A percentile compares a stretch with the other conserved stretches of the same genome.
phyloP scores from a whole-genome alignment of 2,329 filamentous ascomycete species.

The Colletotrichum filicis region DNA sequence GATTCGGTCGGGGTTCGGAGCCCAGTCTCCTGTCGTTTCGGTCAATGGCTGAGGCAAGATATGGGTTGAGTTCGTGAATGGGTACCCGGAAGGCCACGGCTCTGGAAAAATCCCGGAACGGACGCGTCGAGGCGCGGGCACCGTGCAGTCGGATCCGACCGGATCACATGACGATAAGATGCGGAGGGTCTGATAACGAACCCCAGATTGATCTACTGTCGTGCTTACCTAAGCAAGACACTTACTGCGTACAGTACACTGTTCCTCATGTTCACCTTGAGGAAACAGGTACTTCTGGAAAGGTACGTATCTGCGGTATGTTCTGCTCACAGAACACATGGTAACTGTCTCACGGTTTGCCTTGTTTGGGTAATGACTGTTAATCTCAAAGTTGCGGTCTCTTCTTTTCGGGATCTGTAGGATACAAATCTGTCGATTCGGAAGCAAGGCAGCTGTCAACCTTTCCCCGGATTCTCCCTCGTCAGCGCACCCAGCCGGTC shows the following conservation, averaged over 20 bases:
- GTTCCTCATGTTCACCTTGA: no score
- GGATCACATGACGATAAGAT: constrained; percentile 36
- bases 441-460: constrained; percentile 13
- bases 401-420: constrained; percentile 8
- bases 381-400: background rate
- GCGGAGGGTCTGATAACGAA: constrained; percentile 21
- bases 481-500: constrained; percentile 19
- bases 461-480: constrained; percentile 28
- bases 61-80: constrained; percentile 1
- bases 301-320: constrained; percentile 3
- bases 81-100: constrained; percentile 33
- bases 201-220: constrained; percentile 12
- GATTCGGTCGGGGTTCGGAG: constrained; percentile 8
- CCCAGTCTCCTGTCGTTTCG: constrained; percentile 6
- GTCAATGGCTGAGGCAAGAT: constrained; percentile 5
- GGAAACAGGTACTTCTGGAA: background rate
- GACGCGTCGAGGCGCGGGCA: constrained; percentile 15
- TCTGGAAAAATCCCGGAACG: constrained; percentile 27
- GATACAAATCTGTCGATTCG: background rate
- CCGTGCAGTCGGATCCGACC: constrained; percentile 20
- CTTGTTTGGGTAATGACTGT: background rate
- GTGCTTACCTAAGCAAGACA: background rate
- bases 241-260: background rate
- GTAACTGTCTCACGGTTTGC: background rate
- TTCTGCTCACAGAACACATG: background rate